Evolutionary conservation across 2,329 filamentous ascomycete genomes (phyloP), one percentile per base, ranked within the genome.

Genomic region (Orbilia blumenaviensis): DNA sequence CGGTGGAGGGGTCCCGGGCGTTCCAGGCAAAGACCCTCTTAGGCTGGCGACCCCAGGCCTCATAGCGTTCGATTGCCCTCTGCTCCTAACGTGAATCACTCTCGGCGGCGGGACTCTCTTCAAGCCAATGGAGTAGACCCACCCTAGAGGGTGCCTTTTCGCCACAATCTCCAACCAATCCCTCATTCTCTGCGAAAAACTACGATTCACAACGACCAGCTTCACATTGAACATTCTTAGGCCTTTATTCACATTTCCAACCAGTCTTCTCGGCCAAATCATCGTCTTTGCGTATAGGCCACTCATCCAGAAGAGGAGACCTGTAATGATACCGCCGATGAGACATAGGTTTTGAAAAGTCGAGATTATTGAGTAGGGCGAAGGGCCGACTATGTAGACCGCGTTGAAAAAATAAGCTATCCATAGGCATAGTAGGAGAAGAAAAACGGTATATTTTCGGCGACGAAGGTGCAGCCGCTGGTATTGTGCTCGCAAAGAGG

Each of bases 281-380:
- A 99, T 91, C 32, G 95, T 95, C 67, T 94, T 89, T 81, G 98
- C 94, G 92, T 94, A 99, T 83, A 97, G 94, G 27, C 95, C 95
- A 0, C 94, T 97, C 14, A 90, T 94, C 92, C 94, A 97, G 79
- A 98, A 90, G 36, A 99, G 86, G 46, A 93, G 87, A 36, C 89
- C 91, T 0, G 94, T 97, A 74, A 97, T 90, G 73, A 96, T 87
- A 52, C 95, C 95, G 23, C 93, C 93, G 83, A 96, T 92, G 81
- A 97, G 91, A 80, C 92, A 94, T 63, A 99, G 89, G 83, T 95
- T 96, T 84, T 98, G 92, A 6, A 81, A 77, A 56, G 77, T 78
- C 50, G 72, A 79, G 38, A 81, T 64, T 66, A 79, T 80, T 63
- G 78, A 98, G 86, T 99, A 99, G 63, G 97, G 93, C 12, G 91